A percentile compares a stretch with the other conserved stretches of the same genome.
Conservation (phyloP, 306 rosid species). For the Heteromeles arbutifolia region DNA sequence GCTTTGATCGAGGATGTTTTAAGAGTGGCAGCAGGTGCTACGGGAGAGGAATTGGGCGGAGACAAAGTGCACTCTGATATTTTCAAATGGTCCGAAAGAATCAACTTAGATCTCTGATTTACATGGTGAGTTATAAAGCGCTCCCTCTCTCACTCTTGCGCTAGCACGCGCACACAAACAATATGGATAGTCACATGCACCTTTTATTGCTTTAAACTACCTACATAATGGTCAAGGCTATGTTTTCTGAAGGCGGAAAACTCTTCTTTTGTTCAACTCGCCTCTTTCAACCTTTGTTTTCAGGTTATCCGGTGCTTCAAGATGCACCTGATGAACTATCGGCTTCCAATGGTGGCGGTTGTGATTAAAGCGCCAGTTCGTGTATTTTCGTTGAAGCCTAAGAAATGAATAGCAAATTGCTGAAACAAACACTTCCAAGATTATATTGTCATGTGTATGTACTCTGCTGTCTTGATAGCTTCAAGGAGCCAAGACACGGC, state of each 20-base stretch:
- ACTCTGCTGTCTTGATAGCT: conserved; percentile 3
- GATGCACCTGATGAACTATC: conserved; percentile 7
- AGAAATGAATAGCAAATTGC: conserved; percentile 7
- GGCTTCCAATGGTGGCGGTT: background rate
- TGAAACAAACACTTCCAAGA: conserved; percentile 3
- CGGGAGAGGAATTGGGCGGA: conserved; percentile 71
- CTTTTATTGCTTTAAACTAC: background rate
- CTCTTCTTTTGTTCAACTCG: background rate
- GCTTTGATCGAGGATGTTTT: conserved; percentile 71
- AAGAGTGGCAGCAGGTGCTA: conserved; percentile 80
- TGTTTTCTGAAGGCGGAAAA: background rate
- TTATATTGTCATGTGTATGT: background rate
- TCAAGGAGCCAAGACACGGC: conserved; percentile 10
- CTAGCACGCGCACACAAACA: background rate
- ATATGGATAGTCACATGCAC: background rate
- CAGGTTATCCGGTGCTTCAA: conserved; percentile 18
- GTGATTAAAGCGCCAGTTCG: conserved; percentile 1
- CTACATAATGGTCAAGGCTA: background rate
- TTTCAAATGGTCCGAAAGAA: conserved; percentile 59
- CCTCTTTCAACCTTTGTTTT: conserved; percentile 10
- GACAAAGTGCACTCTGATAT: conserved; percentile 63
- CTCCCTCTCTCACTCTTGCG: background rate
- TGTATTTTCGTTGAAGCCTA: conserved; percentile 1
- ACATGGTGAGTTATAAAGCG: conserved; percentile 30
- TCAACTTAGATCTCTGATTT: conserved; percentile 45